Base-by-base conservation (phyloP, 768 basidiomycete genomes). In the Collybia sp. region DNA sequence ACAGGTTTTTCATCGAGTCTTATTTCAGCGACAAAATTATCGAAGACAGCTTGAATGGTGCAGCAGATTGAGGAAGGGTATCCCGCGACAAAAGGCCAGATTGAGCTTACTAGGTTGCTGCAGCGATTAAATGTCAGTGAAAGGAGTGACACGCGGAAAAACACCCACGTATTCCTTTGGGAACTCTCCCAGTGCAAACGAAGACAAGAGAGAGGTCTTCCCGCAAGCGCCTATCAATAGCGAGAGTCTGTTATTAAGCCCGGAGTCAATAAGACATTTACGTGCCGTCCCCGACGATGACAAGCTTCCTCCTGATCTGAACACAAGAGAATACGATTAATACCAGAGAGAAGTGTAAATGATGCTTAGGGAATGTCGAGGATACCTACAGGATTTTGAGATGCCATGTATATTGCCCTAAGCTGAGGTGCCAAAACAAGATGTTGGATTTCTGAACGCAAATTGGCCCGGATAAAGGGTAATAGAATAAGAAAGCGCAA, bases 1-100 rank as follows among this genome's bases (percentile, higher is more conserved):
- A 99, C 92, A 32, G 94, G 91, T 67, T 98, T 98, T 54, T 93
- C 93, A 66, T 99, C 96, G 44, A 99, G 74, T 55, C 92, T 77
- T 59, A 99, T 97, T 74, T 99, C 96, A 40, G 96, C 95, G 53
- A 98, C 95, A 68, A 95, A 97, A 62, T 98, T 99, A 67, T 97
- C 94, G 59, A 97, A 97, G 42, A 97, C 88, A 54, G 93, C 93
- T 94, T 64, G 33, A 50, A 45, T 52, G 42, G 44, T 49, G n/a
- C n/a, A n/a, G n/a, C n/a, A n/a, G 43, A 30, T 41, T 58, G 30
- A 53, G 53, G 49, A 45, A 51, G 40, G 44, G 44, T 37, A 25
- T 41, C 46, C 33, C 34, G 42, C 38, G 53, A 47, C 40, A 54
- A 53, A 51, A 44, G 33, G 45, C 42, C 39, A 50, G 57, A 53